phyloP scores from a whole-genome alignment of 345 rosid species.

The Eucalyptus coolabah region DNA sequence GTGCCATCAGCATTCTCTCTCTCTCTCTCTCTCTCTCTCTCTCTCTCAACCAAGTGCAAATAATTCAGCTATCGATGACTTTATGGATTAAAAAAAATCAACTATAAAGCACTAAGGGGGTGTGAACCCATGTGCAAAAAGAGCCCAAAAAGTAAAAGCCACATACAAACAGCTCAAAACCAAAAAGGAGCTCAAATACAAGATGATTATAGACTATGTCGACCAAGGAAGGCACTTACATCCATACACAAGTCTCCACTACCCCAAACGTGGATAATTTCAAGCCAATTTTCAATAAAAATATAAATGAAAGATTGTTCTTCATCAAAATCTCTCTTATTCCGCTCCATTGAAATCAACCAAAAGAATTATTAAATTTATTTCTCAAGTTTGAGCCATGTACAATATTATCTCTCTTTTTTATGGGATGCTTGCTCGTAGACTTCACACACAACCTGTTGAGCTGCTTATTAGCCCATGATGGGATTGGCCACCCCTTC shows the following conservation, averaged over 20 bases:
- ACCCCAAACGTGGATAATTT: neutral
- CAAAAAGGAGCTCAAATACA: neutral
- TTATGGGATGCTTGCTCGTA: fast-evolving
- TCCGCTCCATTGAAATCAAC: neutral
- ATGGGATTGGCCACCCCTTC: too few relatives aligned
- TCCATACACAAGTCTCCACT: neutral
- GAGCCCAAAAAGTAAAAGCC: neutral
- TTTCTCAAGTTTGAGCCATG: fast-evolving
- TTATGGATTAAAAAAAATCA: neutral
- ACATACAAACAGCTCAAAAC: neutral
- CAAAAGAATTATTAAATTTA: too few relatives aligned
- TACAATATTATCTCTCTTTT: too few relatives aligned
- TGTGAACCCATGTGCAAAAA: neutral
- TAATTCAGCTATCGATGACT: neutral
- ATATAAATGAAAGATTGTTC: too few relatives aligned
- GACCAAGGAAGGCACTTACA: neutral
- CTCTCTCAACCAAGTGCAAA: neutral
- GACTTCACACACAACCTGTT: too few relatives aligned
- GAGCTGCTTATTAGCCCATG: too few relatives aligned
- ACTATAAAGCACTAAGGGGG: neutral
- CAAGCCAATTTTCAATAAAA: too few relatives aligned
- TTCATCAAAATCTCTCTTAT: neutral
- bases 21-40: too few relatives aligned
- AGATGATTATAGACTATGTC: neutral
- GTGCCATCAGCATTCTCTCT: too few relatives aligned